These are phyloP conservation scores for Eucalyptus marginata DNA, from an alignment of 345 rosid species.

Conservation along the genomic window DNA sequence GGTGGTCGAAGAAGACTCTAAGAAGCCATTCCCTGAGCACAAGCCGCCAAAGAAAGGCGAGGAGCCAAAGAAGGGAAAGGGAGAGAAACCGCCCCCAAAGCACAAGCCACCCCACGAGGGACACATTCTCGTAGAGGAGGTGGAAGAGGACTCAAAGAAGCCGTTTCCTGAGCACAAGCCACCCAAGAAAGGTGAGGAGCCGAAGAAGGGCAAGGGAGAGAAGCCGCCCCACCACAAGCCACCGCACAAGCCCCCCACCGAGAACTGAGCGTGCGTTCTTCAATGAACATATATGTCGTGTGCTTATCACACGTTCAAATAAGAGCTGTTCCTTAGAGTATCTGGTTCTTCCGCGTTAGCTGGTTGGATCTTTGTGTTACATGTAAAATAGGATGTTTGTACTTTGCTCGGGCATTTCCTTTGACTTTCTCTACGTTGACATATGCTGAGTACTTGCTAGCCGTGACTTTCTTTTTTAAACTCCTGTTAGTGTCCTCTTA, in stretches of 20 bases:
- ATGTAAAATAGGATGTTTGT: background rate
- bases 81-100: too few species aligned
- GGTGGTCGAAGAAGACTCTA: too few species aligned
- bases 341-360: background rate
- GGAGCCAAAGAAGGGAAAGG: too few species aligned
- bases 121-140: background rate
- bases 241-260: background rate
- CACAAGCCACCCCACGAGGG: background rate
- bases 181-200: background rate
- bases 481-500: background rate
- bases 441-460: background rate
- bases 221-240: background rate
- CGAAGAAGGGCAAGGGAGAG: background rate
- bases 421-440: background rate
- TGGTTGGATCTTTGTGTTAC: background rate
- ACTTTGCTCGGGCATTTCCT: background rate
- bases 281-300: background rate
- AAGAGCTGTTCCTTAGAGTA: background rate
- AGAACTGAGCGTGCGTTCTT: background rate
- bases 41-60: too few species aligned
- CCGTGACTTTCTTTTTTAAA: background rate
- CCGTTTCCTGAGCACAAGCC: background rate
- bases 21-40: too few species aligned
- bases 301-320: background rate
- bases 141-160: background rate